Base-by-base conservation (phyloP, 352 stramenopile species). In the Phytophthora megakarya region DNA sequence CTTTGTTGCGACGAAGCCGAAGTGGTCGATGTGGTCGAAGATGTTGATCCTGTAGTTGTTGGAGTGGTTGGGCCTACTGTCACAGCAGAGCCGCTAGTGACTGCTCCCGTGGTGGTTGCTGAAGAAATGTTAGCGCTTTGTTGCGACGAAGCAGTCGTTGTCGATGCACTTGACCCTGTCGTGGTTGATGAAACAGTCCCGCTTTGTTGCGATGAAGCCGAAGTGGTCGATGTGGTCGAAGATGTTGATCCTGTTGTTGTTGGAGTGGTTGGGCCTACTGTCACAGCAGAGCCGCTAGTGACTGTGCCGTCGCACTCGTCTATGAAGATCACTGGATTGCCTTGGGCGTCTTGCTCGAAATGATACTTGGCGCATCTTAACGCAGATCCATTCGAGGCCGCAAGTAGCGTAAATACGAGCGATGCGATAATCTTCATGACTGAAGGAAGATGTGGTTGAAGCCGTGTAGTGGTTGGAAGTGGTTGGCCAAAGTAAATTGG, bases 341-440 rank as follows among this genome's bases (percentile, higher is more conserved):
- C 42, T 16, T 70, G 32, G 5, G 40, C 22, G 32, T 70, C 48
- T 61, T 61, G 39, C 30, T 53, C 48, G 22, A 70, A 70, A 49
- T 57, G 62, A 21, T 67, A 66, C 13, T 19, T 38, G 12, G 62
- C 61, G 40, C 62, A 70, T 9, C n/a, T 70, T 8, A 35, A 48
- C 26, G 46, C 62, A 25, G 62, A 50, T 4, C 12, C 26, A 23
- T 42, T 61, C 5, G 55, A 70, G 18, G 35, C 56, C 7, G 38
- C 16, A 19, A 61, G 28, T 23, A 70, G 32, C 22, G 55, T 40
- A n/a, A 70, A 10, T 32, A 56, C n/a, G 21, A 70, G 15, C 15
- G 42, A 53, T 21, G 28, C 23, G 23, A 70, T 15, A 25, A 67
- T 19, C 48, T 70, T 55, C 62, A 67, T 70, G 13, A 15, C 21